Base-by-base conservation (phyloP, 306 rosid genomes). In the Gastrolobium villosum region DNA sequence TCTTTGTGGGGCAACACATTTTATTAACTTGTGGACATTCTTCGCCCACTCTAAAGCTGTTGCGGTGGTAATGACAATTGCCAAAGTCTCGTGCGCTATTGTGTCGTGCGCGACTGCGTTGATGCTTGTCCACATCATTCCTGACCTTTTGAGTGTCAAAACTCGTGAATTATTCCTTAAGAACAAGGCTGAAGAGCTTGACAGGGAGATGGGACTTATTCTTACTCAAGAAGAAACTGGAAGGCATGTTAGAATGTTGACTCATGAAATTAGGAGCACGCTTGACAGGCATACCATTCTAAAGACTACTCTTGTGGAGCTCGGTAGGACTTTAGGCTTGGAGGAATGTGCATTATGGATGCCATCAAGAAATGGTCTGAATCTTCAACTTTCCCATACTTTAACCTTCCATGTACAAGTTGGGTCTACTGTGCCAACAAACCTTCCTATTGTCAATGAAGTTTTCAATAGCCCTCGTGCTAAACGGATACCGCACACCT, bases 281-380 rank as follows among this genome's bases (percentile, higher is more conserved):
- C 96, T 92, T n/a, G 89, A 94, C 70, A 83, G 97, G 40, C 88
- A 94, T 81, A 92, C 97, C 9, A 94, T 94, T 82, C 79, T 94
- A 44, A 94, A 88, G 83, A 92, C 99, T 20, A 94, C 99, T 10
- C 97, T 94, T 64, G 92, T 94, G 66, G 99, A 94, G 95, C 84
- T 94, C 50, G 94, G 97, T 28, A 88, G 94, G 78, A 94, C 99
- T 59, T 83, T 94, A 66, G 89, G 87, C 50, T 92, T 94, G 68
- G 89, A 87, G 86, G 97, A 94, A 72, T 94, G 99, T 76, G 97
- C 93, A 2, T 57, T 94, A n/a, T 94, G 99, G 99, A 92, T 90
- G 97, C 99, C 99, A 13, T 90, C 91, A 9, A 85, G 90, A 77
- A 83, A 50, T 77, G 99, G 97, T 10, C 14, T 83, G 72, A 83